Evolutionary conservation across 345 rosid species (phyloP).

Genomic region (Acer saccharum): DNA sequence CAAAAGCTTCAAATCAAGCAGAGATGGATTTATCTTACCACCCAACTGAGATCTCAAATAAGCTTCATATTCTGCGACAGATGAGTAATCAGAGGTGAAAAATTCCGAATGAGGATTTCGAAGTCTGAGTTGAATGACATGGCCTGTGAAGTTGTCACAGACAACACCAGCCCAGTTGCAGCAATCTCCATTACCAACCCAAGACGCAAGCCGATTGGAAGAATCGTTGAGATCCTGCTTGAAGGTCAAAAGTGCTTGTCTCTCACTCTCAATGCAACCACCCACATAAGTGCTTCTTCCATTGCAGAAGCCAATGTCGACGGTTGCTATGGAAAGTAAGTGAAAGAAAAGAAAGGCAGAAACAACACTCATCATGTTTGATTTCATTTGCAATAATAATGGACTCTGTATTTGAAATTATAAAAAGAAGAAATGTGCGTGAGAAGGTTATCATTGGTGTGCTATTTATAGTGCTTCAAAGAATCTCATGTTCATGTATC

Average conservation of each 20-base stretch:
- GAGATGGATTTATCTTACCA: conserved; percentile 3
- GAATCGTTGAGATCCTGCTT: too few species aligned
- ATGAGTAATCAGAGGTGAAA: background rate
- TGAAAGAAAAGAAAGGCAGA: background rate
- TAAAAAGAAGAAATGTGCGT: background rate
- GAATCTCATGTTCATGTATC: too few species aligned
- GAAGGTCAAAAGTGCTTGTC: too few species aligned
- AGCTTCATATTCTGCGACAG: background rate
- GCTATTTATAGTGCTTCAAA: too few species aligned
- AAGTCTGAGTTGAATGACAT: conserved; percentile 22
- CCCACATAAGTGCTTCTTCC: background rate
- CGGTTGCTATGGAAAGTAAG: background rate
- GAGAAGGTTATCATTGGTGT: background rate
- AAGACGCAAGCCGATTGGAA: too few species aligned
- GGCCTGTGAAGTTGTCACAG: conserved; percentile 14
- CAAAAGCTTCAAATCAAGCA: conserved; percentile 1
- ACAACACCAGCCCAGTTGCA: too few species aligned
- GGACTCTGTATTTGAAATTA: too few species aligned
- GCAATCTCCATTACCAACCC: too few species aligned
- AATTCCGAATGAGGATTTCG: background rate
- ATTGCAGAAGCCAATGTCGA: background rate
- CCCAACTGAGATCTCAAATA: too few species aligned
- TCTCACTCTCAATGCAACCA: too few species aligned
- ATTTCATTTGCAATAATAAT: too few species aligned
- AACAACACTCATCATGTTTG: background rate